These are phyloP conservation scores for Syzygium syzygioides DNA, from an alignment of 441 rosid genomes.

Conservation along the genomic window DNA sequence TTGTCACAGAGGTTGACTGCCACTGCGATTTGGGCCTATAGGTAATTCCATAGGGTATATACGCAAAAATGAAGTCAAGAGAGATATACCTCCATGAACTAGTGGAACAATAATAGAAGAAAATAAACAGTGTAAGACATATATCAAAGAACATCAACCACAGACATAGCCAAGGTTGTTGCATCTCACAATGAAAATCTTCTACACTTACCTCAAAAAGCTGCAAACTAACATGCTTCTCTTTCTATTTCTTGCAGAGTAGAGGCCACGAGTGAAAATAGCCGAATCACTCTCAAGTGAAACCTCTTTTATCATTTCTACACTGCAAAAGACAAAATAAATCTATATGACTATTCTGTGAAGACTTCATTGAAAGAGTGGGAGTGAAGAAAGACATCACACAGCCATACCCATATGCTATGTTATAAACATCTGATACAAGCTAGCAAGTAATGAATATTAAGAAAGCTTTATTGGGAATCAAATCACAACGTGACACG, in stretches of 20 bases:
- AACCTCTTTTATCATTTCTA: too few species aligned
- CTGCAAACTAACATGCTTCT: not conserved
- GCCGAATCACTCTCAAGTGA: too few species aligned
- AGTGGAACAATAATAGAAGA: not conserved
- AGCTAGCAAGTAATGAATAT: not conserved
- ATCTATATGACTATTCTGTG: not conserved
- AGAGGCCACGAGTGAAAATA: too few species aligned
- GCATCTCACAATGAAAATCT: too few species aligned
- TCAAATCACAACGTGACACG: not conserved
- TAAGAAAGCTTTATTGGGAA: not conserved
- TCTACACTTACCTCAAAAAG: not conserved
- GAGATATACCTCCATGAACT: too few species aligned
- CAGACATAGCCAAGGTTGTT: not conserved
- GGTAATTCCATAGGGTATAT: too few species aligned
- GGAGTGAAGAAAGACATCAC: not conserved
- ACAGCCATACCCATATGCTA: not conserved
- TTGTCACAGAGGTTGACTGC: too few species aligned
- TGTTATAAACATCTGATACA: not conserved
- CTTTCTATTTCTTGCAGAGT: not conserved
- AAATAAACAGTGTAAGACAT: not conserved
- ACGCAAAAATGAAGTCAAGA: too few species aligned
- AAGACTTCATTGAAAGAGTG: not conserved
- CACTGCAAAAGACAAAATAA: too few species aligned
- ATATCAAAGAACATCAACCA: not conserved
- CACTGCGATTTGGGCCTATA: too few species aligned